Conservation (phyloP, 2,329 filamentous ascomycete species). For the Clonostachys rhizophaga region DNA sequence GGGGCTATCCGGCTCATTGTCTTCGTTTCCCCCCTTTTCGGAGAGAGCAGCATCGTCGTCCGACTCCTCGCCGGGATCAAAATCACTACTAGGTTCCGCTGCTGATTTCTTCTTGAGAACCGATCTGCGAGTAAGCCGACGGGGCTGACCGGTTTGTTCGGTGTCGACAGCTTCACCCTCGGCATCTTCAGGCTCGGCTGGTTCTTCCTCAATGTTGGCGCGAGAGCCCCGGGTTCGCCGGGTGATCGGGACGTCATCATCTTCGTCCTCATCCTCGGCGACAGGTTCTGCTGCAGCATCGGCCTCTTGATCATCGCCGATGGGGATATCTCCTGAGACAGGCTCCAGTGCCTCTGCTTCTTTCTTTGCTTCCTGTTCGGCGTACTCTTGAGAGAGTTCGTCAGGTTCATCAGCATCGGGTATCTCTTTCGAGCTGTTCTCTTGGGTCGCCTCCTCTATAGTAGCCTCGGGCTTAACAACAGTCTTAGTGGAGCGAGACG, state of each 20-base stretch:
- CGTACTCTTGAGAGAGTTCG: constrained; percentile 26
- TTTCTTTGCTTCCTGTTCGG: constrained; percentile 18
- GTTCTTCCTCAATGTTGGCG: constrained; percentile 10
- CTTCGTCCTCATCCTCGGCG: constrained; percentile 27
- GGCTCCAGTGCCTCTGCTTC: constrained; percentile 16
- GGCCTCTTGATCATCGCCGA: constrained; percentile 17
- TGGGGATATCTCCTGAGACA: constrained; percentile 16
- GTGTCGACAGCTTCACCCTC: constrained; percentile 16
- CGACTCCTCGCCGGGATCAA: constrained; percentile 55
- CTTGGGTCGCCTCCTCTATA: constrained; percentile 49
- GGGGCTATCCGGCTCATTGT: constrained; percentile 41
- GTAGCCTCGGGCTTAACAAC: constrained; percentile 39
- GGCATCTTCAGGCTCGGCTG: constrained; percentile 17
- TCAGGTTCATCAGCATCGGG: constrained; percentile 28
- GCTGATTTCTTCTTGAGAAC: constrained; percentile 32
- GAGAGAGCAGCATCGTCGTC: constrained; percentile 46
- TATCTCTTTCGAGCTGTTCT: constrained; percentile 34
- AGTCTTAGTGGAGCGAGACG: constrained; percentile 45
- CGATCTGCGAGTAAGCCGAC: constrained; percentile 42
- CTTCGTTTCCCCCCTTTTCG: constrained; percentile 31
- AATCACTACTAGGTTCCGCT: constrained; percentile 55
- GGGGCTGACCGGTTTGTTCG: constrained; percentile 23
- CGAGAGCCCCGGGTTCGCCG: constrained; percentile 37
- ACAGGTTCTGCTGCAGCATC: constrained; percentile 18
- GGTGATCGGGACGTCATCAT: constrained; percentile 40